Evolutionary conservation across 2,329 filamentous ascomycete species (phyloP).

Genomic region (Fusarium fujikuroi): DNA sequence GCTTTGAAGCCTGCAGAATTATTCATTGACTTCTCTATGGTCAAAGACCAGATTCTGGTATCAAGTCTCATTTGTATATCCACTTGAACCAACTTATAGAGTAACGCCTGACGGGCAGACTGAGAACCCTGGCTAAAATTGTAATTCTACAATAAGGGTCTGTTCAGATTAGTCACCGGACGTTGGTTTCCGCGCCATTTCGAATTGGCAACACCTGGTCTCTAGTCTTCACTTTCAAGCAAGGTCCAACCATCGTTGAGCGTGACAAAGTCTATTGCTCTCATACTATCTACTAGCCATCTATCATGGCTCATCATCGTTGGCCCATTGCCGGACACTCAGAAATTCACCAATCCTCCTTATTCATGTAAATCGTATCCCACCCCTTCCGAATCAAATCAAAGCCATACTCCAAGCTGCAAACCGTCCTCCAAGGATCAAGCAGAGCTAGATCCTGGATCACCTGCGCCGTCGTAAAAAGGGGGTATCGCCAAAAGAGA

Average conservation of each 20-base stretch:
- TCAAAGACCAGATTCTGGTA: not conserved
- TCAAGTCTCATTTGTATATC: not conserved
- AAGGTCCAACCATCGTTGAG: slow-evolving; percentile 5
- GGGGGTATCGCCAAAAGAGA: slow-evolving; percentile 51
- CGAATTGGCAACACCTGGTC: not conserved
- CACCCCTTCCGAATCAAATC: slow-evolving; percentile 45
- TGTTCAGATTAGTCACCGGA: slow-evolving; percentile 31
- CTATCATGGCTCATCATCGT: slow-evolving; percentile 38
- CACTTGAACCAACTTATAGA: not conserved
- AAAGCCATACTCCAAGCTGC: slow-evolving; percentile 46
- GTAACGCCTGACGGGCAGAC: too few relatives aligned
- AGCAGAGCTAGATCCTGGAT: slow-evolving; percentile 17
- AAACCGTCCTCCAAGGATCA: slow-evolving; percentile 41
- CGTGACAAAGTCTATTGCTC: slow-evolving; percentile 38
- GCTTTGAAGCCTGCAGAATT: not conserved
- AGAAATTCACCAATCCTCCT: slow-evolving; percentile 43
- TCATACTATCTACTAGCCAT: slow-evolving; percentile 40
- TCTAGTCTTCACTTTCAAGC: not conserved
- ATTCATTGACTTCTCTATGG: not conserved
- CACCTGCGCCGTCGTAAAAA: slow-evolving; percentile 41
- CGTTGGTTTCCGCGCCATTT: slow-evolving; percentile 5
- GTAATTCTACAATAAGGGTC: not conserved
- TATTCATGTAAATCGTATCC: slow-evolving; percentile 40
- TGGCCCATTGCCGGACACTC: slow-evolving; percentile 31
- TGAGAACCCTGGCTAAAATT: not conserved